Evolutionary conservation across 768 basidiomycete genomes (phyloP), one percentile per base, ranked within the genome.

Genomic region (Pleurotus ostreatus): DNA sequence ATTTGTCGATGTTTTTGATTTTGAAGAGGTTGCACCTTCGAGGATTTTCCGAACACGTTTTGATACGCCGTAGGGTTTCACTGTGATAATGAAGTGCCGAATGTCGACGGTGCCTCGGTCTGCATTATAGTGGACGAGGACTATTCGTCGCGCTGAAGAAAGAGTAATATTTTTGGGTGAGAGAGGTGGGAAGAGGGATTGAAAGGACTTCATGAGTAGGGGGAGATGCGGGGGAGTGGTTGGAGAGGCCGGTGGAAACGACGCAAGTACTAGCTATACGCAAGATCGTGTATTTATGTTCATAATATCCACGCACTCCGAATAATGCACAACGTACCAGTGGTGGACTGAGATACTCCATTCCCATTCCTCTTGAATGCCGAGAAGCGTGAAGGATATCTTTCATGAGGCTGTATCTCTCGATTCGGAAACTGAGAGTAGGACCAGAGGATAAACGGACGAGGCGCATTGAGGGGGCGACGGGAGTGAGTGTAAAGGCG

Each of bases 181-280:
- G 46, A 99, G 90, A 0, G 97, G 89, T 4, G 97, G 97, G 74
- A 98, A 99, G 58, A 99, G 76, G 26, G 92, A 88, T 70, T 98
- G 97, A 74, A 99, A 97, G 57, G 94, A 84, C 71, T 97, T 97
- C 81, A 94, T 88, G 66, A 98, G 81, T 57, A 98, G 86, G 38
- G 92, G 81, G 39, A 98, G 79, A 67, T 98, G 94, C 2, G 86
- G 84, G 2, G 92, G 88, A 2, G 88, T 88, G 20, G 74, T 78
- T 2, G 89, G 87, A 8, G 82, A 85, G 49, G 84, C 87, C 57
- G 78, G 84, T 52, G 84, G 93, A 72, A 85, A 96, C 15, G 86
- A 96, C 60, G 88, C 92, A 23, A 98, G 83, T 2, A 99, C 96
- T 57, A 98, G 86, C 96, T 96, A 67, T 38, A 26, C n/a, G 20